These are phyloP conservation scores for Cardamine resedifolia DNA, from an alignment of 345 rosid genomes.

Conservation along the genomic window DNA sequence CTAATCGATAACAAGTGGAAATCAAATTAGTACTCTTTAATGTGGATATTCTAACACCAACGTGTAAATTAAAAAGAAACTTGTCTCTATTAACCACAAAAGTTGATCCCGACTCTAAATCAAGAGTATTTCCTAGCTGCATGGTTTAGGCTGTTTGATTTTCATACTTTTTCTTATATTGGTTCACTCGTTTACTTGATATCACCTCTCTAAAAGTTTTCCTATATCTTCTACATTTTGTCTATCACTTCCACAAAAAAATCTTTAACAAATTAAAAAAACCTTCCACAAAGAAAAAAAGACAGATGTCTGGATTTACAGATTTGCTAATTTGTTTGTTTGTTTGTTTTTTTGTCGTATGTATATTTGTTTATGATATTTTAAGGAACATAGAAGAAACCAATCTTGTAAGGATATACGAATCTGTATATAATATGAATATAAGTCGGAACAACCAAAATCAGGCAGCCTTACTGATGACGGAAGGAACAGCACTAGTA, in stretches of 20 bases:
- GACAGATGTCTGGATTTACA: neutral
- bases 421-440: conserved; percentile 2
- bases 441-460: conserved; percentile 21
- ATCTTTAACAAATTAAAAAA: no score
- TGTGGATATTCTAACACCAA: no score
- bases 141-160: neutral
- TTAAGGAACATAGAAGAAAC: conserved; percentile 26
- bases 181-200: neutral
- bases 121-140: neutral
- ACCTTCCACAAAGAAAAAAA: neutral
- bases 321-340: neutral
- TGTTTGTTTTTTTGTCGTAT: neutral
- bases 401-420: conserved; percentile 22
- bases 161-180: neutral
- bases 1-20: no score
- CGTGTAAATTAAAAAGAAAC: no score
- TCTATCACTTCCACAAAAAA: neutral
- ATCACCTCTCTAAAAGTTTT: neutral
- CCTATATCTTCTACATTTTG: neutral
- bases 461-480: conserved; percentile 25
- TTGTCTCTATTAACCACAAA: no score
- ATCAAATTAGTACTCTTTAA: no score
- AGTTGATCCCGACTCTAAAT: no score
- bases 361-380: conserved; percentile 24
- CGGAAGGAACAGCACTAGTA: conserved; percentile 31